Base-by-base conservation (phyloP, 139 green algal genomes). In the Astrephomene gubernaculifera region DNA sequence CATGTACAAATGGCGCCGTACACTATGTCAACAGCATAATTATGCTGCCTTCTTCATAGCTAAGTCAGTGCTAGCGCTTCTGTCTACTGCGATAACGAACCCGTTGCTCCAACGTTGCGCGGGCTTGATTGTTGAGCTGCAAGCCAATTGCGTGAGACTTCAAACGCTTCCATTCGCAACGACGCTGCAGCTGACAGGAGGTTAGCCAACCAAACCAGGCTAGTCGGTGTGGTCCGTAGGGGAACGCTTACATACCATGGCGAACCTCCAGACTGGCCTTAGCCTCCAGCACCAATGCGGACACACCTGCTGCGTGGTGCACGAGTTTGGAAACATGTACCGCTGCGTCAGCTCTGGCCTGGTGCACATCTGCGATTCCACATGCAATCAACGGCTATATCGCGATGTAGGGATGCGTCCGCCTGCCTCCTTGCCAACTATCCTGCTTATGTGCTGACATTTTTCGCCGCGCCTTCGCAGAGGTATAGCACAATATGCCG, bases 241-340 rank as follows among this genome's bases (percentile, higher is more conserved):
- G 14, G 49, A 57, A 17, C 2, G n/a, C 63, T 41, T 41, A 53
- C 21, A 22, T 6, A 80, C 49, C 35, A 81, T 81, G 73, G 54
- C 75, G 5, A 71, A 54, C 73, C 73, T 69, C 1, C 49, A 68
- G 25, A 22, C 70, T 33, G 53, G 10, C 17, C 35, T 53, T 14
- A 57, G 35, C 38, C 21, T 69, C 2, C 54, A 43, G 33, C 85
- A 89, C 44, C 3, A 73, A 25, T 89, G 85, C 45, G 31, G 44
- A 1, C 69, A 71, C 29, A 39, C 43, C 38, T 89, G 85, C 85
- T 57, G 8, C 10, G 70, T 89, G 2, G 44, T 45, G 35, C 78
- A 82, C 8, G 64, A 79, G 35, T 89, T 89, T 45, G 85, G 85
- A 24, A 89, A 89, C 70, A 44, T 75, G 53, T 89, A 82, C 17